A percentile compares a stretch with the other conserved stretches of the same genome.
phyloP scores from a whole-genome alignment of 441 rosid genomes.

The Hura crepitans region DNA sequence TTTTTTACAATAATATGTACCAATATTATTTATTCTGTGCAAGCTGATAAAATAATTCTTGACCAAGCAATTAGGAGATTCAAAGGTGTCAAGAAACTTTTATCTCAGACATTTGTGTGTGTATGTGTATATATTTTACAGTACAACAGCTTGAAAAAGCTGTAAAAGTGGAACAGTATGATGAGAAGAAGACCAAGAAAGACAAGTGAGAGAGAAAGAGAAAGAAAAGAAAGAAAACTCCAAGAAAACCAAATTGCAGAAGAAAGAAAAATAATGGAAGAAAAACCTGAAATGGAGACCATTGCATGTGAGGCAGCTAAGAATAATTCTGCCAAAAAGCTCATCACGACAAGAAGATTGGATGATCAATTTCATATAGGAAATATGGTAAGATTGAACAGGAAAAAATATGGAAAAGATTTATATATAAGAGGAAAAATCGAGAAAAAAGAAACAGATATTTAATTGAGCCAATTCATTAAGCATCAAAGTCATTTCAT shows the following conservation, averaged over 20 bases:
- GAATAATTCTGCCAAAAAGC: constrained; percentile 21
- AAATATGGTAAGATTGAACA: too few species aligned
- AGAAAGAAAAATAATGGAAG: constrained; percentile 13
- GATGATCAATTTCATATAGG: constrained; percentile 12
- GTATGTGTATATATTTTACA: not conserved
- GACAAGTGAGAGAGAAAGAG: constrained; percentile 1
- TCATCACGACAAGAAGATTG: constrained; percentile 20
- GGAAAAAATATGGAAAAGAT: too few species aligned
- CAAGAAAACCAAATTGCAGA: constrained; percentile 13
- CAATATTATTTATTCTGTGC: too few species aligned
- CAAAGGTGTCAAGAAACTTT: constrained; percentile 1
- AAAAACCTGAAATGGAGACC: not conserved
- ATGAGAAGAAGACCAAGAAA: not conserved
- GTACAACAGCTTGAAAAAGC: not conserved
- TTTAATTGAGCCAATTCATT: too few species aligned
- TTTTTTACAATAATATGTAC: too few species aligned
- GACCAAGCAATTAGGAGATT: too few species aligned
- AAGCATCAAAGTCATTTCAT: too few species aligned
- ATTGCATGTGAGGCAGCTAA: constrained; percentile 27
- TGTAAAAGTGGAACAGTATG: not conserved
- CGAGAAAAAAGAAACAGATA: too few species aligned
- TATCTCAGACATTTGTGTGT: not conserved
- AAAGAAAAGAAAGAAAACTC: constrained; percentile 6
- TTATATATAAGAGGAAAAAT: too few species aligned
- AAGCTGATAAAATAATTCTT: not conserved